These are phyloP conservation scores for Inosperma sp. DNA, from an alignment of 768 basidiomycete genomes.

Conservation along the genomic window DNA sequence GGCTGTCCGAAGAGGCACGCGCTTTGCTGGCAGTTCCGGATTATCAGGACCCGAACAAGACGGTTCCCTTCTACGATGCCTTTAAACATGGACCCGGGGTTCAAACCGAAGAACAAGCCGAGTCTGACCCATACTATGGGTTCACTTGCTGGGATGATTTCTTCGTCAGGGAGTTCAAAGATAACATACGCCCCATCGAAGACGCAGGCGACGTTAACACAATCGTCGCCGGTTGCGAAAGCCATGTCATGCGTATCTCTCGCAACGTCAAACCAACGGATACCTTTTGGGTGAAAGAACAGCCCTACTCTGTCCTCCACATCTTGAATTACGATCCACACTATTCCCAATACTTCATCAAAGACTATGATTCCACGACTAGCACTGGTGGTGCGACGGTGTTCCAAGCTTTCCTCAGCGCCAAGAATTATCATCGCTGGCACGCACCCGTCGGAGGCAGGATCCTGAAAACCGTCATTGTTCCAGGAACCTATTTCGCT, in stretches of 20 bases:
- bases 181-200: slow-evolving; percentile 37
- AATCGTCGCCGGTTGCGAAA: slow-evolving; percentile 52
- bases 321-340: slow-evolving; percentile 50
- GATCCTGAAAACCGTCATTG: slow-evolving; percentile 36
- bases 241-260: slow-evolving; percentile 41
- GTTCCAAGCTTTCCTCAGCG: slow-evolving; percentile 55
- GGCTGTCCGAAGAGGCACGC: slow-evolving; percentile 35
- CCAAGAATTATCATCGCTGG: slow-evolving; percentile 60
- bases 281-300: slow-evolving; percentile 56
- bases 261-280: slow-evolving; percentile 38
- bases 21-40: slow-evolving; percentile 2
- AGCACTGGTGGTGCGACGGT: slow-evolving; percentile 48
- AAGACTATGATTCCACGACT: slow-evolving; percentile 29
- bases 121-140: too few relatives aligned
- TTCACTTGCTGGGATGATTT: slow-evolving; percentile 51
- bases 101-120: too few relatives aligned
- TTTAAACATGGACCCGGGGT: too few relatives aligned
- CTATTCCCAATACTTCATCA: too few relatives aligned
- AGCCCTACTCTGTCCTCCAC: slow-evolving; percentile 55
- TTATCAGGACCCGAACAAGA: slow-evolving; percentile 29
- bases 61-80: slow-evolving; percentile 39
- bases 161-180: slow-evolving; percentile 45
- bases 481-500: slow-evolving; percentile 52
- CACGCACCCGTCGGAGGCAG: slow-evolving; percentile 50
- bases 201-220: slow-evolving; percentile 25